Base-by-base conservation (phyloP, 345 rosid species). In the Noccaea caerulescens region DNA sequence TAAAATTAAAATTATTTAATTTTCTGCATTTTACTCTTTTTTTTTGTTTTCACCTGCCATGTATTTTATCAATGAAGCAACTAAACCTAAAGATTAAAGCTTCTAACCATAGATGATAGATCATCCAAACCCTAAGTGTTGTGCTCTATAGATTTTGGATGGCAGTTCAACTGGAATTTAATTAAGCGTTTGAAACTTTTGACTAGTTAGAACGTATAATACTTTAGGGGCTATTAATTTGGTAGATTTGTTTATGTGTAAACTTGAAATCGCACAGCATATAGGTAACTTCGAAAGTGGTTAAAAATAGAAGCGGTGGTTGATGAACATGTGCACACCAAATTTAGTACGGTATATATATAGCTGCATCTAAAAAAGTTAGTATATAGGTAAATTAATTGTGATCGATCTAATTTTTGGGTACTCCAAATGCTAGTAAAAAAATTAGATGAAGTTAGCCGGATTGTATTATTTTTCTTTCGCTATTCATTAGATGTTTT, bases 1-100 rank as follows among this genome's bases (percentile, higher is more conserved):
- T 33, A 33, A 33, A 33, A 33, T 6, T 33, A 33, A 33, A 16
- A 33, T 4, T 4, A 6, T 33, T 52, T 32, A 9, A 9, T 3
- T 1, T 50, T 27, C 4, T 2, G 30, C 30, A 27, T 27, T 27
- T 27, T 27, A 27, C 30, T 27, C 4, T 2, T 27, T 27, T 27
- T n/a, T 33, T 55, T 55, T 33, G 1, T n/a, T n/a, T n/a, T 44
- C 60, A 71, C 68, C 62, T 61, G 68, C 33, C 13, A 58, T 71
- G 12, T 71, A 42, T 18, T 52, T 27, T 27, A 27, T 27, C 30
- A 27, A 27, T 27, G 30, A 27, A 27, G 2, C 4, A 27, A 27
- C 30, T 27, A 27, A 3, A 27, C 3, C 30, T 27, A 27, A 27
- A 27, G 30, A 27, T 27, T 27, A 27, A 27, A 27, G 30, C 30